These are phyloP conservation scores for Phytophthora uliginosa DNA, from an alignment of 352 stramenopile genomes.

Conservation along the genomic window DNA sequence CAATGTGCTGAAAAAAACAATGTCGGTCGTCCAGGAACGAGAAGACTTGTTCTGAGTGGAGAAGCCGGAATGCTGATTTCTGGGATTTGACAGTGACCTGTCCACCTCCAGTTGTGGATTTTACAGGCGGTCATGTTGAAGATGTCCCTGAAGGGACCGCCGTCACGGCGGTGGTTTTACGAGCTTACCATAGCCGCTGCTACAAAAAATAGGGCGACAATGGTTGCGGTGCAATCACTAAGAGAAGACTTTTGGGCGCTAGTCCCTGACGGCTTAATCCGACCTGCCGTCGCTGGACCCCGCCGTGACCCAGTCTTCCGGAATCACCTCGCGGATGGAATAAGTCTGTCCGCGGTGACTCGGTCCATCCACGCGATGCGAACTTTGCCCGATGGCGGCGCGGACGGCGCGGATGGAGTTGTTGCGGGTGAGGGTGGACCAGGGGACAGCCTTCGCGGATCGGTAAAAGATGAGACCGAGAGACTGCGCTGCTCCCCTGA, in stretches of 20 bases:
- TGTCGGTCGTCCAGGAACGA: slow-evolving; percentile 18
- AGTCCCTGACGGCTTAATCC: neutral
- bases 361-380: neutral
- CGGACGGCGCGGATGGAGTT: neutral
- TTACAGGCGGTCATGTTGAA: no score
- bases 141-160: no score
- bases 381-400: neutral
- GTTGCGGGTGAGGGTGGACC: neutral
- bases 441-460: neutral
- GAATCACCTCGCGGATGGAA: neutral
- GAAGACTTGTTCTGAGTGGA: slow-evolving; percentile 20
- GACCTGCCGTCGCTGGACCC: neutral
- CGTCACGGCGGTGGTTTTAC: no score
- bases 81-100: neutral
- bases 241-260: slow-evolving; percentile 1
- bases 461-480: neutral
- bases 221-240: neutral
- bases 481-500: slow-evolving; percentile 11
- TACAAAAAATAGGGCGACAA: neutral
- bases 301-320: neutral
- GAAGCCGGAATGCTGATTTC: slow-evolving; percentile 21
- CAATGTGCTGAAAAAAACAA: slow-evolving; percentile 25
- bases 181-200: neutral
- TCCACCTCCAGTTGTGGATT: no score
- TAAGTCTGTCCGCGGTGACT: neutral